These are phyloP conservation scores for Aspergillus versicolor DNA, from an alignment of 2,329 filamentous ascomycete genomes.

Conservation along the genomic window DNA sequence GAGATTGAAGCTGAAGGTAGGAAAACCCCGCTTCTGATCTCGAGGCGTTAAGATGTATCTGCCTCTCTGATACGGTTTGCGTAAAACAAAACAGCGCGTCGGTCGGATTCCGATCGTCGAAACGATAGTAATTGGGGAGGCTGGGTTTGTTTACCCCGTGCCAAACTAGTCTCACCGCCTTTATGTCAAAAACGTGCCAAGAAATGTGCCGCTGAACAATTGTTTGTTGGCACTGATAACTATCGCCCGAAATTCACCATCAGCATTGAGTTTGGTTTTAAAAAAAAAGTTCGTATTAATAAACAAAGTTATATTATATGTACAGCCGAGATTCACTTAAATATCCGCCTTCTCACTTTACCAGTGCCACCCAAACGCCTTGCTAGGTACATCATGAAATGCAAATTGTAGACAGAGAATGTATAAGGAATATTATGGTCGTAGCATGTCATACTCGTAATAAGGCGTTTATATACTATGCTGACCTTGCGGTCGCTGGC, in stretches of 20 bases:
- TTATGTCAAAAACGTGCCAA: neutral
- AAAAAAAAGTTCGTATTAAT: neutral
- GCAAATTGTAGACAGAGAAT: constrained; percentile 7
- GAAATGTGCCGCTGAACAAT: neutral
- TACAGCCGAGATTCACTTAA: neutral
- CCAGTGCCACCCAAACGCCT: constrained; percentile 24
- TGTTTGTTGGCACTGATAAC: too few species aligned
- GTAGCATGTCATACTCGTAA: constrained; percentile 14
- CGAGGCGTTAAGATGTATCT: neutral
- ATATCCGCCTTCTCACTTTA: neutral
- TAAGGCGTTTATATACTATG: neutral
- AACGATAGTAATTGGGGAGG: constrained; percentile 20
- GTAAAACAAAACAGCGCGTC: constrained; percentile 4
- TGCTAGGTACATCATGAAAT: constrained; percentile 19
- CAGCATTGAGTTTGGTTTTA: too few species aligned
- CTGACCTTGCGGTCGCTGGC: neutral
- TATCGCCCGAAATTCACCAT: too few species aligned
- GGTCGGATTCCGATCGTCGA: constrained; percentile 1
- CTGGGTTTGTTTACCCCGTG: constrained; percentile 18
- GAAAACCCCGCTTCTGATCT: neutral
- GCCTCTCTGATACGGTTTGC: neutral
- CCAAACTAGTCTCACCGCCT: constrained; percentile 6
- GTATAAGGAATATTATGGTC: constrained; percentile 13
- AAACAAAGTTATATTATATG: constrained; percentile 1
- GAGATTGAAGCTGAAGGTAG: neutral